Conservation (phyloP, 2,329 filamentous ascomycete species). For the Hymenoscyphus occultus region DNA sequence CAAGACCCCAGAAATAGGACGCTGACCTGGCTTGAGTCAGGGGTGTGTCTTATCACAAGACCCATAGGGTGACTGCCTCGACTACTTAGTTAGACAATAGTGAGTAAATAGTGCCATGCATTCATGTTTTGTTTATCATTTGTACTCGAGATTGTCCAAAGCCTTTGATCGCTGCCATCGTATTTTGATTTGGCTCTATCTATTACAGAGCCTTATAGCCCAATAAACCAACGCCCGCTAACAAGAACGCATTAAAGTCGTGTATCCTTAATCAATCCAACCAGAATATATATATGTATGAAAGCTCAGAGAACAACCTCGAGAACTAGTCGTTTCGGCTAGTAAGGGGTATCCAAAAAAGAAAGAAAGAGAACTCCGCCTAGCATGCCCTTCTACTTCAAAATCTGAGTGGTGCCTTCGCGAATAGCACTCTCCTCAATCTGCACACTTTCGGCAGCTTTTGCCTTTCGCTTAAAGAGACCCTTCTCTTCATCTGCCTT, state of each 20-base stretch:
- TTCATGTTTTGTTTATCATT: background rate
- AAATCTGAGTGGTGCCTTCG: slow-evolving; percentile 17
- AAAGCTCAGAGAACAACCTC: background rate
- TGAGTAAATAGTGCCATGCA: too few species aligned
- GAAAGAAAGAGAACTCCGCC: slow-evolving; percentile 1
- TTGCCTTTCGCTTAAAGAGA: slow-evolving; percentile 22
- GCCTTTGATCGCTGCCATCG: background rate
- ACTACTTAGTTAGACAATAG: too few species aligned
- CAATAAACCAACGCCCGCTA: background rate
- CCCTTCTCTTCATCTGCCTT: slow-evolving; percentile 28
- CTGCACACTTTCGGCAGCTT: background rate
- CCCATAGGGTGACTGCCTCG: too few species aligned
- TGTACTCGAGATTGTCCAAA: background rate
- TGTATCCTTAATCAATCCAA: background rate
- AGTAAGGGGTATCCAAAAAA: background rate
- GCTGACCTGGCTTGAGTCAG: too few species aligned
- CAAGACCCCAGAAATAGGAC: background rate
- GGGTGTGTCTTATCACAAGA: too few species aligned
- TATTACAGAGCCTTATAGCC: background rate
- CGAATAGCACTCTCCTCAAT: slow-evolving; percentile 8
- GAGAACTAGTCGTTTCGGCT: background rate
- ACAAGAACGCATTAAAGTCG: slow-evolving; percentile 9
- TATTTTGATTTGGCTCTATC: background rate
- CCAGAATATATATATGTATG: slow-evolving; percentile 3
- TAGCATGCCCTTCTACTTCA: slow-evolving; percentile 15